phyloP scores from a whole-genome alignment of 257 asterid species.

The Solanum lycopersicoides region DNA sequence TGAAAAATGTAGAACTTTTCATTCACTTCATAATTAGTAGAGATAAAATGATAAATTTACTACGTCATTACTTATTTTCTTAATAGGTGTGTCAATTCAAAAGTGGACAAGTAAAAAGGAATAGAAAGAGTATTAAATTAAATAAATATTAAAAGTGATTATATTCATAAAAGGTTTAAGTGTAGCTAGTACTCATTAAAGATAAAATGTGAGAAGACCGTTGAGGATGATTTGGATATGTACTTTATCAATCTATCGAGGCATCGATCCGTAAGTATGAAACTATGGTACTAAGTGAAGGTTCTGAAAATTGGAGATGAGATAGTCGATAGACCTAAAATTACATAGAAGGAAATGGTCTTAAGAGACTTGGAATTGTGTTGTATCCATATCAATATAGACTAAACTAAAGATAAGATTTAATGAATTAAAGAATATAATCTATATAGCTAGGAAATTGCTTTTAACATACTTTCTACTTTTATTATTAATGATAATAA shows the following conservation, averaged over 20 bases:
- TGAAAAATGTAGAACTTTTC: too few species aligned
- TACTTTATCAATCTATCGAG: not conserved
- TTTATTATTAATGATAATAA: not conserved
- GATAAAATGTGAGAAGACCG: not conserved
- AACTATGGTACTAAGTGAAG: not conserved
- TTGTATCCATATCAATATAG: not conserved
- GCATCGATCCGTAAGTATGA: not conserved
- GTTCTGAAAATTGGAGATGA: not conserved
- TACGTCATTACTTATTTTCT: too few species aligned
- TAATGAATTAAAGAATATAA: not conserved
- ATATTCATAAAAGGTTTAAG: not conserved
- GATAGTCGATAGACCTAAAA: not conserved
- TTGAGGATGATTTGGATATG: not conserved
- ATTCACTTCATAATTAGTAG: too few species aligned
- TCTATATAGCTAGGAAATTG: not conserved
- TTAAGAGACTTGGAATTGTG: not conserved
- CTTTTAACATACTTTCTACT: not conserved
- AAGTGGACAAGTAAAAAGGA: too few species aligned
- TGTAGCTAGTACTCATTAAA: not conserved
- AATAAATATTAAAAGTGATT: not conserved
- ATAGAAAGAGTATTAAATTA: not conserved
- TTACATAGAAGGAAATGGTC: not conserved
- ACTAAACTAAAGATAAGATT: not conserved
- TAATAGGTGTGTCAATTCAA: fast-evolving
- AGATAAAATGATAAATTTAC: fast-evolving